Evolutionary conservation across 2,329 filamentous ascomycete species (phyloP).

Genomic region (Penicillium sp.): DNA sequence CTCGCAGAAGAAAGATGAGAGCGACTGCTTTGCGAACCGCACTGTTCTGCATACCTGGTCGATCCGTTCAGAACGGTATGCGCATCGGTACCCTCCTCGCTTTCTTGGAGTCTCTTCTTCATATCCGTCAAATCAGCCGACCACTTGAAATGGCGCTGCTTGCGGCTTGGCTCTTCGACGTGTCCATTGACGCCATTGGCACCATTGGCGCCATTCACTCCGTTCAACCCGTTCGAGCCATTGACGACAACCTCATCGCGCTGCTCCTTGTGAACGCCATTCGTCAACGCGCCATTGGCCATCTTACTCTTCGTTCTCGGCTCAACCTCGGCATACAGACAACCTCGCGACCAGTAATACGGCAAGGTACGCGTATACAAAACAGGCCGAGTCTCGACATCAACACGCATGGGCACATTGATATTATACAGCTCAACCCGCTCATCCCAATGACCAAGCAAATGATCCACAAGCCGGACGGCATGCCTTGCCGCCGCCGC

Average conservation of each 20-base stretch:
- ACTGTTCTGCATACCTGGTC: conserved; percentile 64
- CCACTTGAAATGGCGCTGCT: conserved; percentile 88
- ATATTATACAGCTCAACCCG: conserved; percentile 80
- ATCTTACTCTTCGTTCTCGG: conserved; percentile 50
- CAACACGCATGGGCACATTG: conserved; percentile 79
- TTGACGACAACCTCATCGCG: conserved; percentile 12
- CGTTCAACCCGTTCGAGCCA: conserved; percentile 16
- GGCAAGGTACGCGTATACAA: conserved; percentile 78
- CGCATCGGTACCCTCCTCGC: conserved; percentile 78
- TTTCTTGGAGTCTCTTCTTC: conserved; percentile 75
- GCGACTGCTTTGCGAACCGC: background rate
- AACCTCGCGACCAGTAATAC: conserved; percentile 78
- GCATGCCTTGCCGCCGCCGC: conserved; percentile 69
- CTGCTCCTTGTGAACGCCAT: conserved; percentile 24
- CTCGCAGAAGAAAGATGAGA: background rate
- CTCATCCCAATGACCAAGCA: conserved; percentile 69
- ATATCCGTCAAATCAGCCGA: conserved; percentile 80
- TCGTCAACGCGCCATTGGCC: conserved; percentile 59
- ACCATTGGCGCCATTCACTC: conserved; percentile 10
- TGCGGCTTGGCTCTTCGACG: conserved; percentile 47
- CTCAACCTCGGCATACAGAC: conserved; percentile 76
- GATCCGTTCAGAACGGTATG: conserved; percentile 83
- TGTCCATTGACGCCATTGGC: conserved; percentile 22
- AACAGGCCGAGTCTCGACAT: conserved; percentile 67
- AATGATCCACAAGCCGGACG: conserved; percentile 72